phyloP scores from a whole-genome alignment of 352 stramenopile species.

The Blastocystis sp. region DNA sequence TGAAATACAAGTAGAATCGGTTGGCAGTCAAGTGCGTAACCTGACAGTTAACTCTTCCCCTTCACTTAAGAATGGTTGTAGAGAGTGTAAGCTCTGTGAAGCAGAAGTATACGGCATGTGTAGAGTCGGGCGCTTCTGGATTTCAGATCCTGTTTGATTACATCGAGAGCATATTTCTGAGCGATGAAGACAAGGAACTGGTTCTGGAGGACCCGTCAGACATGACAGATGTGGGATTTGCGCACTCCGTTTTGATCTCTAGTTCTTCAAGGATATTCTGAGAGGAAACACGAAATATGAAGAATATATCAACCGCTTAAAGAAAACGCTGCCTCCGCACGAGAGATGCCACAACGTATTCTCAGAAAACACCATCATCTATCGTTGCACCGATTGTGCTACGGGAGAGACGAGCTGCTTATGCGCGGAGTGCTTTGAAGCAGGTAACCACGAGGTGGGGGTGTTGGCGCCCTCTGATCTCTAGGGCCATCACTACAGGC shows the following conservation, averaged over 20 bases:
- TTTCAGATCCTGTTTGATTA: constrained; percentile 9
- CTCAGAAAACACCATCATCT: constrained; percentile 70
- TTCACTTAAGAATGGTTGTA: neutral
- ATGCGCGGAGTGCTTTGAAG: constrained; percentile 71
- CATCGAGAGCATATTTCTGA: neutral
- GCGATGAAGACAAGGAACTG: neutral
- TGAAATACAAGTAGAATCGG: neutral
- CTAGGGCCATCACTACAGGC: constrained; percentile 70
- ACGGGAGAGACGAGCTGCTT: constrained; percentile 71
- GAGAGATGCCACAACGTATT: constrained; percentile 70
- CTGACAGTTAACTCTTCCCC: neutral
- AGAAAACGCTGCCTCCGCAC: constrained; percentile 19
- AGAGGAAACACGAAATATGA: constrained; percentile 2
- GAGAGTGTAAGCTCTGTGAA: too few relatives aligned
- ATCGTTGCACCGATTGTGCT: constrained; percentile 70
- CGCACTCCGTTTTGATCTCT: neutral
- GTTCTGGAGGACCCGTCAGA: neutral
- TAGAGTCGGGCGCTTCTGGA: neutral
- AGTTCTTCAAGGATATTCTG: constrained; percentile 46
- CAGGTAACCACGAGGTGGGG: constrained; percentile 69
- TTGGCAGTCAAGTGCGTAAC: neutral
- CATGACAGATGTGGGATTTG: neutral
- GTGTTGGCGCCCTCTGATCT: neutral
- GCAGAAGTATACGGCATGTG: too few relatives aligned
- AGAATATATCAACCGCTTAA: constrained; percentile 18